These are phyloP conservation scores for Rossbeevera mucosa DNA, from an alignment of 768 basidiomycete species.

Conservation along the genomic window DNA sequence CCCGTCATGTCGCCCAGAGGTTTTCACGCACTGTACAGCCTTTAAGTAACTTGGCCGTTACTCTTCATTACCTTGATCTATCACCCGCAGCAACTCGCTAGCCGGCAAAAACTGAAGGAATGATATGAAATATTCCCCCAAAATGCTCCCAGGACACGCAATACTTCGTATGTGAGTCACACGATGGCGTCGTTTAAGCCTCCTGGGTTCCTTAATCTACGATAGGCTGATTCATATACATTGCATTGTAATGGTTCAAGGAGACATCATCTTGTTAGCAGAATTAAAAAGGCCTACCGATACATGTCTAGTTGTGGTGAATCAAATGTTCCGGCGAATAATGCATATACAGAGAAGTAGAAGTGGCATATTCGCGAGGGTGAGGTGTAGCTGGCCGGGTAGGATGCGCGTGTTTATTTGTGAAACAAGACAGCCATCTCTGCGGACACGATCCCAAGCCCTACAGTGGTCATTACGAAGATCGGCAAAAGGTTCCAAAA, in stretches of 20 bases:
- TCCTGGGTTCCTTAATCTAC: neutral
- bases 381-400: too few relatives aligned
- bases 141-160: too few relatives aligned
- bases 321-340: neutral
- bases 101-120: too few relatives aligned
- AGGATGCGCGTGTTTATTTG: neutral
- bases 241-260: neutral
- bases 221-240: neutral
- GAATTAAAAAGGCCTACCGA: neutral
- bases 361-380: too few relatives aligned
- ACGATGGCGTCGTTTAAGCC: neutral
- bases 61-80: neutral
- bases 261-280: neutral
- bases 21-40: neutral
- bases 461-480: constrained; percentile 58
- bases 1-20: neutral
- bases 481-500: constrained; percentile 68
- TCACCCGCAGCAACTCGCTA: too few relatives aligned
- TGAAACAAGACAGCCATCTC: constrained; percentile 62
- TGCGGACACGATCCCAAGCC: constrained; percentile 65
- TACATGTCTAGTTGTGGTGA: constrained; percentile 7
- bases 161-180: neutral
- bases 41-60: neutral
- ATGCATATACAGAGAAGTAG: neutral
- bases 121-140: too few relatives aligned